A percentile compares a stretch with the other conserved stretches of the same genome.
Evolutionary conservation across 345 rosid genomes (phyloP).

Genomic region (Chamaenerion angustifolium): DNA sequence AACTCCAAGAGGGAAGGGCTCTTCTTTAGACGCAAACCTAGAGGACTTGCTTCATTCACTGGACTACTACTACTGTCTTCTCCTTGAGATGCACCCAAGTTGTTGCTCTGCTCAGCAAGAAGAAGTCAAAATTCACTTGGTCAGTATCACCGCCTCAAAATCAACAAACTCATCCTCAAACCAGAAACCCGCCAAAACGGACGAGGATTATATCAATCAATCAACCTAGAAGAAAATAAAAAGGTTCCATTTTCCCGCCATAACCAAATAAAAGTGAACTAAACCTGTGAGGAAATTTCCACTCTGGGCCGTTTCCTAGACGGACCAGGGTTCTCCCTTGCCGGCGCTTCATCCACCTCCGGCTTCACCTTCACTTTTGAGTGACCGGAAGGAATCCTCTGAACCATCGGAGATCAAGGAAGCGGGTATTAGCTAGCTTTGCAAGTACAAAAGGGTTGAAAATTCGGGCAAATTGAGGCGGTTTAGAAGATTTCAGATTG

Average conservation of each 20-base stretch:
- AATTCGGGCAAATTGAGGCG: background rate
- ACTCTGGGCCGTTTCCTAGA: slow-evolving; percentile 28
- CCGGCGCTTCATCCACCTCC: slow-evolving; percentile 23
- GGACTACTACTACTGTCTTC: slow-evolving; percentile 15
- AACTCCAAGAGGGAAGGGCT: slow-evolving; percentile 53
- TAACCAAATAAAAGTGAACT: background rate
- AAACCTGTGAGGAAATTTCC: slow-evolving; percentile 19
- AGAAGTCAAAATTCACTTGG: too few relatives aligned
- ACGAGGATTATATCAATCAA: too few relatives aligned
- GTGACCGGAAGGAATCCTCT: slow-evolving; percentile 23
- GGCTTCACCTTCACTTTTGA: slow-evolving; percentile 16
- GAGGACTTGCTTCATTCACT: slow-evolving; percentile 52
- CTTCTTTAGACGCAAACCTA: slow-evolving; percentile 53
- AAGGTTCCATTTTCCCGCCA: too few relatives aligned
- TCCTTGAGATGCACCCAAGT: background rate
- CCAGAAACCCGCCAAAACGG: too few relatives aligned
- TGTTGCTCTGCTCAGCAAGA: background rate
- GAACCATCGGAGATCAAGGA: slow-evolving; percentile 24
- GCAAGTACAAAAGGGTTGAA: too few relatives aligned
- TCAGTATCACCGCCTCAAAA: too few relatives aligned
- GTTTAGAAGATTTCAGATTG: background rate
- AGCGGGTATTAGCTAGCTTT: too few relatives aligned
- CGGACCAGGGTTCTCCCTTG: slow-evolving; percentile 16
- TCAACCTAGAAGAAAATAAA: too few relatives aligned
- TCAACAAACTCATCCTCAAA: too few relatives aligned